Conservation (phyloP, 805 yeast genomes). For the Candida anglica region DNA sequence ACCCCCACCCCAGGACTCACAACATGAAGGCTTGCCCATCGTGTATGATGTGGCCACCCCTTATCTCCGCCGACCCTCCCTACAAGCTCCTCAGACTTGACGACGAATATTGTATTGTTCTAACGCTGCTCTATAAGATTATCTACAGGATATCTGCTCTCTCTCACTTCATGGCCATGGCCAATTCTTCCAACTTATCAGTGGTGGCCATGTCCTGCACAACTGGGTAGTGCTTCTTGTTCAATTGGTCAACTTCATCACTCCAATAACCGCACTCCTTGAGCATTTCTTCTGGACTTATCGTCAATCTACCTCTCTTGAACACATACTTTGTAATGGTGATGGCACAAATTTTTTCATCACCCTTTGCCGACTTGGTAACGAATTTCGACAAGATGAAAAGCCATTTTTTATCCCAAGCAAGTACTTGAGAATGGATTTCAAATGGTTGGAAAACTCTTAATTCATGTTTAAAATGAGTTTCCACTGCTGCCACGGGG, state of each 20-base stretch:
- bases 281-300: constrained; percentile 60
- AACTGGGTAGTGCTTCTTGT: constrained; percentile 33
- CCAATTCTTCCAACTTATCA: constrained; percentile 28
- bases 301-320: constrained; percentile 73
- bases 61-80: too few relatives aligned
- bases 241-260: constrained; percentile 44
- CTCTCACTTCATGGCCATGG: too few relatives aligned
- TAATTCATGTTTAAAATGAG: constrained; percentile 70
- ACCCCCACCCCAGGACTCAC: too few relatives aligned
- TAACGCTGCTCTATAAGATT: too few relatives aligned
- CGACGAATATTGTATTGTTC: too few relatives aligned
- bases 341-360: constrained; percentile 44
- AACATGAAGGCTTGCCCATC: too few relatives aligned
- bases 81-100: too few relatives aligned
- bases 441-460: constrained; percentile 57
- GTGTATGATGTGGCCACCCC: too few relatives aligned
- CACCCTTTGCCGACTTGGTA: constrained; percentile 16
- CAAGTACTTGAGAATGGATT: constrained; percentile 56
- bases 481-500: constrained; percentile 73
- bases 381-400: constrained; percentile 65
- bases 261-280: constrained; percentile 52
- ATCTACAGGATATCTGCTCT: too few relatives aligned
- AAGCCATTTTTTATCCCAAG: constrained; percentile 90
- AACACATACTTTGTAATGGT: constrained; percentile 78
- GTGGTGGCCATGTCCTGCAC: constrained; percentile 34